A percentile compares a stretch with the other conserved stretches of the same genome.
These are phyloP conservation scores for Leccinum barrowsii DNA, from an alignment of 768 basidiomycete genomes.

Conservation along the genomic window DNA sequence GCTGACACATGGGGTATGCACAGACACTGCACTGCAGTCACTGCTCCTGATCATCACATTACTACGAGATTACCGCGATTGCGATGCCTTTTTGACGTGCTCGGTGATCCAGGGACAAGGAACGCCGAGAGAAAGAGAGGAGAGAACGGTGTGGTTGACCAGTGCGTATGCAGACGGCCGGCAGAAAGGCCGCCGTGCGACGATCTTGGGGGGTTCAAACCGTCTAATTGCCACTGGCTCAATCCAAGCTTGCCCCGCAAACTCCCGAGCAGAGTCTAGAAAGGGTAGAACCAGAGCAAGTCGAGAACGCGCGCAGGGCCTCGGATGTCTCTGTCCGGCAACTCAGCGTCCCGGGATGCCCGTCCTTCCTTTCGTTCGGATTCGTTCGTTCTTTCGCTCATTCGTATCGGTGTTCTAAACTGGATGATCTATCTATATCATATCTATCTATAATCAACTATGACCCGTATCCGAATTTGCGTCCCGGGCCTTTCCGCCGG, in stretches of 20 bases:
- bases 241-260: background rate
- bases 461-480: background rate
- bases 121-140: background rate
- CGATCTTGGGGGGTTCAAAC: background rate
- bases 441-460: background rate
- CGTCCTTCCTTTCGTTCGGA: background rate
- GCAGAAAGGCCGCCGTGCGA: conserved; percentile 8
- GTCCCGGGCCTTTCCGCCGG: conserved; percentile 3
- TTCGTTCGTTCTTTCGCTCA: background rate
- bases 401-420: conserved; percentile 2
- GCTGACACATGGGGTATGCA: background rate
- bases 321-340: background rate
- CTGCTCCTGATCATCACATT: conserved; percentile 3
- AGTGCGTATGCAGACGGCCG: background rate
- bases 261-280: conserved; percentile 2
- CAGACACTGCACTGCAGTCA: background rate
- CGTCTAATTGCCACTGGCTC: background rate
- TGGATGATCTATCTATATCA: background rate
- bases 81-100: conserved; percentile 2
- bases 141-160: conserved; percentile 5
- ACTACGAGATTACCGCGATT: conserved; percentile 9
- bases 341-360: background rate
- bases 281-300: background rate
- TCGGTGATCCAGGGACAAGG: background rate
- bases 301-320: background rate